Evolutionary conservation across 2,329 filamentous ascomycete genomes (phyloP).

Genomic region (Colletotrichum sp.): DNA sequence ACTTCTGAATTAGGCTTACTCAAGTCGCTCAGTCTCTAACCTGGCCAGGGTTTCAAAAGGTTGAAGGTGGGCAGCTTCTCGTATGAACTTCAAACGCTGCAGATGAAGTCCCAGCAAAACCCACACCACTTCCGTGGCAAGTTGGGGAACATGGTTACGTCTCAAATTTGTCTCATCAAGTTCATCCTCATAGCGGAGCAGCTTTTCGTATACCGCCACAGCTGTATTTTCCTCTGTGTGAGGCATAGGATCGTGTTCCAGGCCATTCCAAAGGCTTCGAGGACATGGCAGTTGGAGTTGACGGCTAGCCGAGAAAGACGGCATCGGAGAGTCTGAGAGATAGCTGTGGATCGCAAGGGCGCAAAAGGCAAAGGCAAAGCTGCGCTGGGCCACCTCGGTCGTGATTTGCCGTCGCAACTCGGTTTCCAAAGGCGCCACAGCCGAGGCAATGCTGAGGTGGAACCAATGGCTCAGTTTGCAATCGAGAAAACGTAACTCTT

Average conservation of each 20-base stretch:
- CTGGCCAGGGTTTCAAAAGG: background rate
- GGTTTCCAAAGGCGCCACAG: background rate
- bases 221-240: background rate
- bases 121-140: background rate
- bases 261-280: background rate
- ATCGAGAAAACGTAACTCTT: background rate
- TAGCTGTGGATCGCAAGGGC: background rate
- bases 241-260: fast-evolving
- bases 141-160: background rate
- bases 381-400: background rate
- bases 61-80: background rate
- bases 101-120: background rate
- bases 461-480: background rate
- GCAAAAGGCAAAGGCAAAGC: background rate
- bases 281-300: background rate
- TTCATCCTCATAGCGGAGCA: background rate
- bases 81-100: background rate
- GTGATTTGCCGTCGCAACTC: background rate
- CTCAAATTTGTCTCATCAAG: background rate
- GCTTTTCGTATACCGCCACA: background rate
- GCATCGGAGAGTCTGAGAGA: background rate
- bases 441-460: background rate
- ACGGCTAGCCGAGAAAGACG: no score
- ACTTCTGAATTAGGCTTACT: background rate
- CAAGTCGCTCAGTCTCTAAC: background rate